Conservation (phyloP, 2,329 filamentous ascomycete species). For the Didymella arachidicola region DNA sequence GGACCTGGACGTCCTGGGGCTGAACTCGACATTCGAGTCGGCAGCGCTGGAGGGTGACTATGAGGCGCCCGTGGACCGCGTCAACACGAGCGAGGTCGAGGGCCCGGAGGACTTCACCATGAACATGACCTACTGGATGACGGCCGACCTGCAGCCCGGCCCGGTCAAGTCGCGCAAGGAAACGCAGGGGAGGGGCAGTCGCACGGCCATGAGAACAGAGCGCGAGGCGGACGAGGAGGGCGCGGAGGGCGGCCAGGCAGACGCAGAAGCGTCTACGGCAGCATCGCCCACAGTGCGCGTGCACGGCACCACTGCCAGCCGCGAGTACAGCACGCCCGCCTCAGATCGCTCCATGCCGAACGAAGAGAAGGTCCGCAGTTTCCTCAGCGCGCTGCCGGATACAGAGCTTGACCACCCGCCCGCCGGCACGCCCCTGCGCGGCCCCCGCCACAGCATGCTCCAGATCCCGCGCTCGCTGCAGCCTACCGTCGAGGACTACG, state of each 20-base stretch:
- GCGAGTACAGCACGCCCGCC: conserved; percentile 29
- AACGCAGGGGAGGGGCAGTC: conserved; percentile 26
- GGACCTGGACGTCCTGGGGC: conserved; percentile 49
- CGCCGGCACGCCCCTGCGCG: conserved; percentile 37
- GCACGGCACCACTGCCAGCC: conserved; percentile 35
- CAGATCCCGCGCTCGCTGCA: conserved; percentile 45
- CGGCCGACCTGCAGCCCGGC: conserved; percentile 41
- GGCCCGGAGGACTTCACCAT: conserved; percentile 54
- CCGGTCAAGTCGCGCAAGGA: conserved; percentile 47
- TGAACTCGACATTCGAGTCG: conserved; percentile 47
- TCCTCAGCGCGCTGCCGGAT: conserved; percentile 49
- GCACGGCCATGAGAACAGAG: conserved; percentile 30
- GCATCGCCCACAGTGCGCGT: conserved; percentile 33
- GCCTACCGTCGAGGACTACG: conserved; percentile 48
- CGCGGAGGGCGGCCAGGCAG: conserved; percentile 5
- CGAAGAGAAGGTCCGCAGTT: conserved; percentile 50
- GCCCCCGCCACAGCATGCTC: conserved; percentile 36
- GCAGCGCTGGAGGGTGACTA: conserved; percentile 40
- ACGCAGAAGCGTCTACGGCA: conserved; percentile 25
- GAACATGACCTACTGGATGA: conserved; percentile 56
- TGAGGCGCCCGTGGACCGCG: conserved; percentile 45
- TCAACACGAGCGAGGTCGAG: conserved; percentile 52
- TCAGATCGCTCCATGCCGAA: conserved; percentile 49
- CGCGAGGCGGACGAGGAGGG: conserved; percentile 15
- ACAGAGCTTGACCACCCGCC: conserved; percentile 42